Conservation (phyloP, 176 grass and related monocot genomes). For the Aegilops tauschii region DNA sequence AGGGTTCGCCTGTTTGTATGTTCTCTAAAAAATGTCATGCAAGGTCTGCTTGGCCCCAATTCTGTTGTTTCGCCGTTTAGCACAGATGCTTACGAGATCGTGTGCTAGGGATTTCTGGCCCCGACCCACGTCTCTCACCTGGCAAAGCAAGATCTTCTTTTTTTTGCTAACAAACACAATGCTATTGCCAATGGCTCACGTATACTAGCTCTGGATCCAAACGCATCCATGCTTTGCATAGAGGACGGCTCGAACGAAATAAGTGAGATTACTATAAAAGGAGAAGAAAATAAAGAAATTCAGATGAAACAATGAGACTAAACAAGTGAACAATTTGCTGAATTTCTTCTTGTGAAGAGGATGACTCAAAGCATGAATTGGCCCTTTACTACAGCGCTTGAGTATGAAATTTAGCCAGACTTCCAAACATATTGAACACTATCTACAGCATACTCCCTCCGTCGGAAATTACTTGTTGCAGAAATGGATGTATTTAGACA, state of each 20-base stretch:
- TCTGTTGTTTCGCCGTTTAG: neutral
- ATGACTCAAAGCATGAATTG: neutral
- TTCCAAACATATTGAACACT: constrained; percentile 13
- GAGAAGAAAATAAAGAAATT: neutral
- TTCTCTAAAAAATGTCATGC: neutral
- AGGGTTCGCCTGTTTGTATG: neutral
- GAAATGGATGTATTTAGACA: no score
- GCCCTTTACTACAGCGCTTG: neutral
- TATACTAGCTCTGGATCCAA: neutral
- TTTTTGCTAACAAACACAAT: neutral
- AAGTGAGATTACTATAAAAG: neutral
- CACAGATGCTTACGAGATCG: neutral
- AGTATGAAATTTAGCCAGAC: neutral
- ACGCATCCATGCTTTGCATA: neutral
- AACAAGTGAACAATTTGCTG: neutral
- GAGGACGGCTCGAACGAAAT: no score
- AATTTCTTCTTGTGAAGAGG: neutral
- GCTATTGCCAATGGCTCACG: neutral
- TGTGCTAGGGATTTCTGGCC: neutral
- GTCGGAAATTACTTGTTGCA: no score
- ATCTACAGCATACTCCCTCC: neutral
- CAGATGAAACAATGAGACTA: constrained; percentile 3
- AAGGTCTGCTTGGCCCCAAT: neutral
- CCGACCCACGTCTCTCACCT: neutral
- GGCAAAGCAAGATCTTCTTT: neutral